A percentile compares a stretch with the other conserved stretches of the same genome.
These are phyloP conservation scores for Cordyceps javanica DNA, from an alignment of 2,329 filamentous ascomycete species.

Conservation along the genomic window DNA sequence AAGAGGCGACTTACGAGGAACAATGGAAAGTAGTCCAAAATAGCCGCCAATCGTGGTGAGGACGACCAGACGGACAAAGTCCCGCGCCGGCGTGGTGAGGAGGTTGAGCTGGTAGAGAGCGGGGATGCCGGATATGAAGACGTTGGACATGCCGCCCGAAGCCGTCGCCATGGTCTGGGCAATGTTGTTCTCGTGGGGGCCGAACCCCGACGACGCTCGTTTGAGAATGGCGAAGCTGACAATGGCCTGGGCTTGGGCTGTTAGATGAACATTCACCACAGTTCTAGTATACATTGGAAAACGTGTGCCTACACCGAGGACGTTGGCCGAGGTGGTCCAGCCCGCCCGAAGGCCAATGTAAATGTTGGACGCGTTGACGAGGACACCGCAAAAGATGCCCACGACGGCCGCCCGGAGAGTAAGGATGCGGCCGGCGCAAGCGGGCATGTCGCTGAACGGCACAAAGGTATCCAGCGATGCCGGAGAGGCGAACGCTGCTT, in stretches of 20 bases:
- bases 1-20: neutral
- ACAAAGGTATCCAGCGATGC: neutral
- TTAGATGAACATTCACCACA: neutral
- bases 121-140: conserved; percentile 14
- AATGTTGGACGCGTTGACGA: conserved; percentile 10
- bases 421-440: neutral
- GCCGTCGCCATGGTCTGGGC: conserved; percentile 12
- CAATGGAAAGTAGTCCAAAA: conserved; percentile 10
- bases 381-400: conserved; percentile 1
- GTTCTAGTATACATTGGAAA: neutral
- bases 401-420: neutral
- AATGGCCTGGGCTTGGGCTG: neutral
- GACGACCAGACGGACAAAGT: conserved; percentile 5
- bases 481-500: no score
- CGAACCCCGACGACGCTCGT: neutral
- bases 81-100: conserved; percentile 1
- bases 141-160: conserved; percentile 10
- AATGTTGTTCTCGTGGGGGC: conserved; percentile 14
- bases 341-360: conserved; percentile 8
- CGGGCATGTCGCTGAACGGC: neutral
- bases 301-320: neutral
- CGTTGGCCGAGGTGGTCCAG: conserved; percentile 9
- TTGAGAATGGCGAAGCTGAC: conserved; percentile 5
- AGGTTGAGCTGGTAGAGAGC: conserved; percentile 15
- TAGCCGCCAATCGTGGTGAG: conserved; percentile 9